These are phyloP conservation scores for Talaromyces funiculosus DNA, from an alignment of 2,329 filamentous ascomycete genomes.

Conservation along the genomic window DNA sequence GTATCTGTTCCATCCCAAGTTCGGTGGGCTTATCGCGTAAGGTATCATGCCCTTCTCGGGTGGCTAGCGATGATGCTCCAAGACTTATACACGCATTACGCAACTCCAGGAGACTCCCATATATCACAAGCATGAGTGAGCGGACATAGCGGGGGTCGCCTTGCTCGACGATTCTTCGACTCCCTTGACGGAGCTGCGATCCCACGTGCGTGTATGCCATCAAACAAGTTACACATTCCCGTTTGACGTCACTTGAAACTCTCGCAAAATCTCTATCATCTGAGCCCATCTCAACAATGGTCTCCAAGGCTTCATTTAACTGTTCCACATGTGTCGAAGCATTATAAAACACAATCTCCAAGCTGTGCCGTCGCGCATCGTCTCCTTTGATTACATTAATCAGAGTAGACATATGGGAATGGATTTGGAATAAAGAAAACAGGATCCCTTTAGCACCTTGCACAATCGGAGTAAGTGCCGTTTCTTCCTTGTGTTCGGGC, in stretches of 20 bases:
- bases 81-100: constrained; percentile 54
- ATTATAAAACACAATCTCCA: constrained; percentile 53
- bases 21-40: constrained; percentile 11
- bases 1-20: constrained; percentile 20
- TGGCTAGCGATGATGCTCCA: constrained; percentile 35
- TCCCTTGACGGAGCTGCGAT: constrained; percentile 44
- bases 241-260: constrained; percentile 37
- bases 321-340: constrained; percentile 53
- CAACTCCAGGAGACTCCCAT: constrained; percentile 54
- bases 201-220: constrained; percentile 46
- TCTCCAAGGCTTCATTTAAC: constrained; percentile 50
- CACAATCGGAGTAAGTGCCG: constrained; percentile 46
- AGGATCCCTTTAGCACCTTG: constrained; percentile 52
- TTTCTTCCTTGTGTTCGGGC: constrained; percentile 49
- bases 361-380: constrained; percentile 43
- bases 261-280: constrained; percentile 47
- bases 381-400: constrained; percentile 45
- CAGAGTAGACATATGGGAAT: constrained; percentile 43
- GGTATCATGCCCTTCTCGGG: constrained; percentile 23
- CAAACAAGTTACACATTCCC: constrained; percentile 46
- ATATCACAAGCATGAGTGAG: constrained; percentile 54
- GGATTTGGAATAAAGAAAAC: constrained; percentile 50
- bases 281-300: constrained; percentile 44
- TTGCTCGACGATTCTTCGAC: constrained; percentile 49
- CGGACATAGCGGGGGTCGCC: constrained; percentile 54